A percentile compares a stretch with the other conserved stretches of the same genome.
phyloP scores from a whole-genome alignment of 495 filamentous ascomycete genomes.

The Lophium mytilinum region DNA sequence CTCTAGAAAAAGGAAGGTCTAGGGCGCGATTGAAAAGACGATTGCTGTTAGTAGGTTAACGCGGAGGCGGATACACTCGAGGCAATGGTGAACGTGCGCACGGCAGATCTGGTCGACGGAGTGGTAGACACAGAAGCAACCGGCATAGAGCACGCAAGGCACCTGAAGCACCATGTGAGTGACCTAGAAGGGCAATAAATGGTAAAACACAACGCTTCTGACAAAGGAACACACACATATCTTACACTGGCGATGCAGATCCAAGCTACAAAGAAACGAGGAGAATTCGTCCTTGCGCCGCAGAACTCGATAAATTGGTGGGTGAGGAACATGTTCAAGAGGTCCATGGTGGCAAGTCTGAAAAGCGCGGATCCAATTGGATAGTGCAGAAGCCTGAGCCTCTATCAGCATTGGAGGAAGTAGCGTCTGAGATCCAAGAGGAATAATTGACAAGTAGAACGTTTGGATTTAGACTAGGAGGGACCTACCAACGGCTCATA shows the following conservation, averaged over 20 bases:
- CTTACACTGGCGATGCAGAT: slow-evolving; percentile 71
- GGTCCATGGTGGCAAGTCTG: slow-evolving; percentile 70
- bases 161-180: neutral
- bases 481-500: slow-evolving; percentile 77
- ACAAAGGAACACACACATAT: neutral
- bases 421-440: neutral
- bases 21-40: too few species aligned
- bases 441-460: neutral
- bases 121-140: neutral
- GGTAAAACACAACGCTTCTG: neutral
- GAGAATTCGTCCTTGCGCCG: slow-evolving; percentile 65
- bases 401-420: neutral
- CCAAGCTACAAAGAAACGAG: slow-evolving; percentile 77
- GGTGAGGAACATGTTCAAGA: slow-evolving; percentile 71
- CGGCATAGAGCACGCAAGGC: neutral
- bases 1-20: too few species aligned
- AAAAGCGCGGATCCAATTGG: slow-evolving; percentile 74
- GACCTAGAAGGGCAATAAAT: too few species aligned
- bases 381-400: slow-evolving; percentile 70
- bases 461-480: neutral
- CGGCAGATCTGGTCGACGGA: too few species aligned
- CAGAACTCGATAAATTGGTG: slow-evolving; percentile 71
- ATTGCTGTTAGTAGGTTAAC: too few species aligned
- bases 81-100: too few species aligned
- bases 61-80: too few species aligned